Base-by-base conservation (phyloP, 352 stramenopile genomes). In the Phytophthora hybrid region DNA sequence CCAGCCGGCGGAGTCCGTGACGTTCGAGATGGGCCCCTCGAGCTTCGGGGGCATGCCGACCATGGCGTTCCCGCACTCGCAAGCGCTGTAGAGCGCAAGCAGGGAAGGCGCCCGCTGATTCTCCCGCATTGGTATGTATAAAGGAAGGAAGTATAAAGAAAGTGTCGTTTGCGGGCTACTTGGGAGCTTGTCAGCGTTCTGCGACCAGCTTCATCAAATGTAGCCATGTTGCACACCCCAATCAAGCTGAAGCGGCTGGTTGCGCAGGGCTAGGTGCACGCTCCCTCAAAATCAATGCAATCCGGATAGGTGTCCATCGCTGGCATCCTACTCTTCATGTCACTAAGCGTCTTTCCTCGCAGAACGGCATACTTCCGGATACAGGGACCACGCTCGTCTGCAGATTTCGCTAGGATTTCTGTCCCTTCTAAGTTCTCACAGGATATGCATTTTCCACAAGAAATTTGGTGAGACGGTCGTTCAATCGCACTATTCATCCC, bases 61-160 rank as follows among this genome's bases (percentile, higher is more conserved):
- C 16, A 74, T 79, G 62, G 62, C 66, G 32, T 82, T 77, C 37
- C 66, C 71, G 0, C 75, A 81, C 66, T 65, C 59, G 23, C 73
- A 77, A 32, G 59, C 69, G 53, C 59, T 78, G 31, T 74, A 78
- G 56, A 10, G 51, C 47, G 39, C 8, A 44, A 60, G 34, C 9
- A 39, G 3, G 19, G 10, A 41, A 13, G 14, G 10, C 34, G 5
- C 34, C 19, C n/a, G 46, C 32, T 26, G 55, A 53, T 69, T 59
- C 56, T 59, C 49, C 56, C 53, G 58, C 49, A 51, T 76, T 63
- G 57, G 39, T 73, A 77, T 70, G 68, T 74, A 74, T 70, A 64
- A 71, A 74, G 57, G 34, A 41, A 41, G 41, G 14, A 74, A 65
- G 49, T 73, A 69, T 72, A 65, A 76, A 69, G 65, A 69, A 73